Conservation (phyloP, 345 rosid genomes). For the Ricinus communis region DNA sequence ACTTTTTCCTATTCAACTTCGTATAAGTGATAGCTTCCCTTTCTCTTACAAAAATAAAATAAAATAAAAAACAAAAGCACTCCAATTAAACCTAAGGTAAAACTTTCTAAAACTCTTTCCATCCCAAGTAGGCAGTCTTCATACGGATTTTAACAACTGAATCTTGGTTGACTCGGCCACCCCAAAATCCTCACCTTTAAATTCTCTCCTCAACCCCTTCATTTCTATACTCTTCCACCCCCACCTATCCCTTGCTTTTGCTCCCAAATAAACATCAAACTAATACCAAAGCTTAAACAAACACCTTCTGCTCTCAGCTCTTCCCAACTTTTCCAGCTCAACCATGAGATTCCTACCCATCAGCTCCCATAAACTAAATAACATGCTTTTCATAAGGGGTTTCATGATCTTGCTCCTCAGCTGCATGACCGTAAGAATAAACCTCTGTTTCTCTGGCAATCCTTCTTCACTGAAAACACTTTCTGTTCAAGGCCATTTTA, state of each 20-base stretch:
- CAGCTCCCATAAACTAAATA: slow-evolving; percentile 42
- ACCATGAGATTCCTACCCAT: slow-evolving; percentile 44
- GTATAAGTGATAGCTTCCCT: slow-evolving; percentile 45
- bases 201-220: slow-evolving; percentile 43
- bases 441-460: slow-evolving; percentile 63
- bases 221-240: slow-evolving; percentile 42
- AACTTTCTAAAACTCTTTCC: slow-evolving; percentile 50
- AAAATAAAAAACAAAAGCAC: slow-evolving; percentile 36
- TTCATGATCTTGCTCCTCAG: slow-evolving; percentile 58
- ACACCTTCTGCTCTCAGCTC: slow-evolving; percentile 25
- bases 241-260: slow-evolving; percentile 22
- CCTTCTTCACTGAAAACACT: slow-evolving; percentile 60
- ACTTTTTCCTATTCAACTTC: slow-evolving; percentile 64
- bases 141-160: slow-evolving; percentile 57
- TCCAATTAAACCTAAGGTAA: too few species aligned
- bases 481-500: slow-evolving; percentile 67
- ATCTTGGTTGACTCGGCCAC: slow-evolving; percentile 60
- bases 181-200: slow-evolving; percentile 48
- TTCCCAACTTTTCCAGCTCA: slow-evolving; percentile 26
- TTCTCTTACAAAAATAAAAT: slow-evolving; percentile 43
- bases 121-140: slow-evolving; percentile 65
- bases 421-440: slow-evolving; percentile 56
- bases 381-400: slow-evolving; percentile 50
- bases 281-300: slow-evolving; percentile 28
- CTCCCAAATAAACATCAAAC: slow-evolving; percentile 18